Base-by-base conservation (phyloP, 2,329 filamentous ascomycete genomes). In the Colletotrichum sp. region DNA sequence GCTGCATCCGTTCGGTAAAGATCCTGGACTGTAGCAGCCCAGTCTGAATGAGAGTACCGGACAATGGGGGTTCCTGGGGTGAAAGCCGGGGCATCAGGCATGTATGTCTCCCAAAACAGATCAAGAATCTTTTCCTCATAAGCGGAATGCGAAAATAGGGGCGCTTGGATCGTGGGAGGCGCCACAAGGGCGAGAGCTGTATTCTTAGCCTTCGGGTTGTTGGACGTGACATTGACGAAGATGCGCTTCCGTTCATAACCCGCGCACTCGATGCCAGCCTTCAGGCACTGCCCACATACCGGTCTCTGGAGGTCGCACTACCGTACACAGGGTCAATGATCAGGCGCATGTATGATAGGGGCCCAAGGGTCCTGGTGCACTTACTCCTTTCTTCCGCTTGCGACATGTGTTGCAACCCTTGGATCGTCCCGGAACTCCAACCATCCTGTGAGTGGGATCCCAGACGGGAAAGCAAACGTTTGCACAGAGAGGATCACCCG, bases 341-440 rank as follows among this genome's bases (percentile, higher is more conserved):
- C 26, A 21, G 6, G 24, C 24, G 28, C 49, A 36, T 18, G 8
- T n/a, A 9, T 5, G 68, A 60, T 21, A 16, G 12, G 55, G 15
- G 12, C 10, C 18, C 21, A 26, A 39, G 10, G 65, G 34, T 52
- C 9, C 34, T 12, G n/a, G 10, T 12, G 36, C 4, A 75, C 78
- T 69, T 62, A 79, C 78, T 55, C 78, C 78, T 57, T 79, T 79
- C 69, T 78, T 78, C 16, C 77, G 76, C 26, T 64, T 74, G 10
- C 77, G 73, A 64, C 78, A 79, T 18, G 76, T 79, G 36, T 78
- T 77, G 60, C 77, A 79, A 13, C 73, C 78, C 55, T 78, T 78
- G 39, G 78, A 79, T 59, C 71, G 78, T 10, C 78, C 78, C 6
- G 78, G 77, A 24, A 78, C 78, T 10, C 78, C 78, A 10, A 78